Conservation (phyloP, 495 filamentous ascomycete genomes). For the Cairneyella variabilis region DNA sequence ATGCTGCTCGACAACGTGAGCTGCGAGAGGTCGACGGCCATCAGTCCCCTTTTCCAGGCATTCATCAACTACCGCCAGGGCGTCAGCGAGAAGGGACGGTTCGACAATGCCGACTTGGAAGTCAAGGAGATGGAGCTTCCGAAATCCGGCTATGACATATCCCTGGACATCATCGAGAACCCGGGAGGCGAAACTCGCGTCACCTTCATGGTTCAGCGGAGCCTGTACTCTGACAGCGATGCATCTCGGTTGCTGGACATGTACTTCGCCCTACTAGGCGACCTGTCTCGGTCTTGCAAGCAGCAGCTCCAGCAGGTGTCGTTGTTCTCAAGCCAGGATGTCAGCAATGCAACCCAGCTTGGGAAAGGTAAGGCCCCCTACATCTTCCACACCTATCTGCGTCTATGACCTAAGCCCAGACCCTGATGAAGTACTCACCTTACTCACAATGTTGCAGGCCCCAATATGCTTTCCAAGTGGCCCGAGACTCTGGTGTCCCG, state of each 20-base stretch:
- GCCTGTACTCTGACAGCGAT: slow-evolving; percentile 18
- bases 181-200: neutral
- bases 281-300: neutral
- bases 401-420: too few relatives aligned
- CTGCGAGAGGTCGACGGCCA: slow-evolving; percentile 13
- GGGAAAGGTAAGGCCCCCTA: slow-evolving; percentile 18
- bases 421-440: neutral
- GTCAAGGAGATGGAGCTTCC: neutral
- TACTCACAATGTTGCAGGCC: slow-evolving; percentile 15
- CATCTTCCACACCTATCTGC: neutral
- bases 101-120: slow-evolving; percentile 3
- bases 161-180: slow-evolving; percentile 7
- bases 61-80: slow-evolving; percentile 34
- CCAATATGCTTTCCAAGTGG: slow-evolving; percentile 25
- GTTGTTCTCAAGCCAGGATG: slow-evolving; percentile 7
- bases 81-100: slow-evolving; percentile 7
- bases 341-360: slow-evolving; percentile 18
- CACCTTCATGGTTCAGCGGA: slow-evolving; percentile 1
- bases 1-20: slow-evolving; percentile 33
- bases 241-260: slow-evolving; percentile 20
- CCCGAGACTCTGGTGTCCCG: slow-evolving; percentile 33
- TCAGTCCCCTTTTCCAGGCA: slow-evolving; percentile 34
- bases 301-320: neutral
- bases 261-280: neutral
- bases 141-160: slow-evolving; percentile 1